Percentiles rank a stretch among this genome's conserved stretches.
phyloP scores from a whole-genome alignment of 2,329 filamentous ascomycete genomes.

The Xylariaceae sp. region DNA sequence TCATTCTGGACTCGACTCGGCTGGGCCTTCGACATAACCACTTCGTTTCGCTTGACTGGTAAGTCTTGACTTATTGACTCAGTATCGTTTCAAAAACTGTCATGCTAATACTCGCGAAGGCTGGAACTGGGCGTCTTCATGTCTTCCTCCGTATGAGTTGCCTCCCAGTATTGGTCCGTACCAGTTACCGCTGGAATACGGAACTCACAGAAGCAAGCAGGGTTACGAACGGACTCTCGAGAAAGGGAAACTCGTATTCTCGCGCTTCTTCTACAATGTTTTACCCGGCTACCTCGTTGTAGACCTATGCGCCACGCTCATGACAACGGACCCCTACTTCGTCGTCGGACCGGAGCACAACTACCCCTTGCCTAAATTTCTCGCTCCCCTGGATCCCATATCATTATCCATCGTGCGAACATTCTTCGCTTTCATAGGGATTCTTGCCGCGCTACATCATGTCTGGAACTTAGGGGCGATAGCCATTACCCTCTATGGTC shows the following conservation, averaged over 20 bases:
- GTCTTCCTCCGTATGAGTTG: slow-evolving; percentile 40
- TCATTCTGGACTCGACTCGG: slow-evolving; percentile 45
- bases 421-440: slow-evolving; percentile 47
- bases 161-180: slow-evolving; percentile 36
- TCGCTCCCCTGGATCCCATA: slow-evolving; percentile 38
- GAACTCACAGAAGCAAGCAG: slow-evolving; percentile 39
- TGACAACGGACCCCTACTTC: slow-evolving; percentile 78
- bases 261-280: slow-evolving; percentile 43
- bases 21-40: slow-evolving; percentile 53
- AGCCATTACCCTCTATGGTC: slow-evolving; percentile 45
- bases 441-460: slow-evolving; percentile 57
- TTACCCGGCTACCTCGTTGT: slow-evolving; percentile 57
- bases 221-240: slow-evolving; percentile 44
- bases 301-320: slow-evolving; percentile 63
- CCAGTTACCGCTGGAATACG: slow-evolving; percentile 35
- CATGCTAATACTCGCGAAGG: slow-evolving; percentile 33
- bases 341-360: slow-evolving; percentile 44
- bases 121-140: slow-evolving; percentile 53
- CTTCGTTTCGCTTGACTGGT: slow-evolving; percentile 52
- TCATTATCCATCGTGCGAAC: slow-evolving; percentile 53
- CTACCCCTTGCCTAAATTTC: slow-evolving; percentile 40
- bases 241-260: slow-evolving; percentile 40
- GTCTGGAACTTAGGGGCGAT: slow-evolving; percentile 58
- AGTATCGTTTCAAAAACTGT: background rate
- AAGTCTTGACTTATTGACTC: slow-evolving; percentile 19